These are phyloP conservation scores for Sugiyamaella grinbergsii DNA, from an alignment of 1,139 yeast genomes.

Conservation along the genomic window DNA sequence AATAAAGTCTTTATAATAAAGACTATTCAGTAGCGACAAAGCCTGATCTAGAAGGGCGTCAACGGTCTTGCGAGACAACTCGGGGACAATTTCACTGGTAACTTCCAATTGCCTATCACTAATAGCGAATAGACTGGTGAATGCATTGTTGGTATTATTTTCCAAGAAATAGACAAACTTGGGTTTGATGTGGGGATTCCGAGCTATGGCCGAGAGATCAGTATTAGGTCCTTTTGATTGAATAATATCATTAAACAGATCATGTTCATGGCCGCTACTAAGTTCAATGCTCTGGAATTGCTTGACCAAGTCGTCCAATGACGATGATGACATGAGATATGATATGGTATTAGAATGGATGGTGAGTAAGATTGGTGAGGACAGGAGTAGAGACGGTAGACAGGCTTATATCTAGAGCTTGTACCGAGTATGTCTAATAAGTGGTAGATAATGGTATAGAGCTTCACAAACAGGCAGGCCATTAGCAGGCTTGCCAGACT, in stretches of 20 bases:
- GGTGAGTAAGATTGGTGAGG: too few species aligned
- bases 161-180: neutral
- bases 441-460: too few species aligned
- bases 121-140: neutral
- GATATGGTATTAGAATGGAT: neutral
- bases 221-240: neutral
- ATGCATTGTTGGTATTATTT: neutral
- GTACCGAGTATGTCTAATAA: too few species aligned
- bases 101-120: neutral
- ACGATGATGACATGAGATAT: neutral
- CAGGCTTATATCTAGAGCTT: too few species aligned
- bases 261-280: neutral
- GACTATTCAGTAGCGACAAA: neutral
- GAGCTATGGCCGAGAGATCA: neutral
- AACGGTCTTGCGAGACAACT: neutral
- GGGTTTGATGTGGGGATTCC: neutral
- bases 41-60: neutral
- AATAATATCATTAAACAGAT: neutral
- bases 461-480: too few species aligned
- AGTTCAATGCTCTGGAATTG: neutral
- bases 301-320: neutral
- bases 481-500: too few species aligned
- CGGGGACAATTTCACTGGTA: neutral
- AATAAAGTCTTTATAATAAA: conserved; percentile 4
- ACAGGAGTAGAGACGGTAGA: too few species aligned